Conservation (phyloP, 805 yeast genomes). For the Metschnikowia anglica region DNA sequence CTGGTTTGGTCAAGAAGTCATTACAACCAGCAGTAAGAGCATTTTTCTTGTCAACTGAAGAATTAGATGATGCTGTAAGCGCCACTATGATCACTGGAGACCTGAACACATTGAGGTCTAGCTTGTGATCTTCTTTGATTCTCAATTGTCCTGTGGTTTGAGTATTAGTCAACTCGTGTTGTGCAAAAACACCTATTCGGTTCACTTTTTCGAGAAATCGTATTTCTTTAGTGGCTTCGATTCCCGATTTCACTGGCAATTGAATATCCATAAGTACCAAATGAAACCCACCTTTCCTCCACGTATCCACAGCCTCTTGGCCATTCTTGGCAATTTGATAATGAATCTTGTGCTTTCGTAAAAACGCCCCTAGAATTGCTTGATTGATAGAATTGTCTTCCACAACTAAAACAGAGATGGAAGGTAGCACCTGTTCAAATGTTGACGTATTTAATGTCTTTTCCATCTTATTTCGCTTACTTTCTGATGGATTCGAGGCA, state of each 20-base stretch:
- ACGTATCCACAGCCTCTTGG: slow-evolving; percentile 88
- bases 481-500: neutral
- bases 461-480: slow-evolving; percentile 1
- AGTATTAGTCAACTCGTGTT: slow-evolving; percentile 31
- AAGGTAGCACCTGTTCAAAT: slow-evolving; percentile 70
- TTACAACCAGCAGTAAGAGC: slow-evolving; percentile 98
- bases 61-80: slow-evolving; percentile 80
- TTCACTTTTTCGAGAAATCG: slow-evolving; percentile 79
- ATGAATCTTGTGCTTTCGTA: slow-evolving; percentile 80
- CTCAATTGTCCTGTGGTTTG: slow-evolving; percentile 24
- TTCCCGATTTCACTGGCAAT: slow-evolving; percentile 92
- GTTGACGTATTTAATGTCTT: slow-evolving; percentile 33
- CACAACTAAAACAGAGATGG: slow-evolving; percentile 86
- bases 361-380: slow-evolving; percentile 83
- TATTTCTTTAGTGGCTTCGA: slow-evolving; percentile 91
- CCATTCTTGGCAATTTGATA: slow-evolving; percentile 91
- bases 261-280: slow-evolving; percentile 96
- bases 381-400: slow-evolving; percentile 96
- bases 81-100: slow-evolving; percentile 99
- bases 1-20: slow-evolving; percentile 95
- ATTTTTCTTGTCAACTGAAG: slow-evolving; percentile 79
- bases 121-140: slow-evolving; percentile 46
- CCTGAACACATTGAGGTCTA: slow-evolving; percentile 65
- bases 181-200: slow-evolving; percentile 67
- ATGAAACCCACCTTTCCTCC: slow-evolving; percentile 94